Conservation (phyloP, 2,329 filamentous ascomycete genomes). For the Colletotrichum sp. region DNA sequence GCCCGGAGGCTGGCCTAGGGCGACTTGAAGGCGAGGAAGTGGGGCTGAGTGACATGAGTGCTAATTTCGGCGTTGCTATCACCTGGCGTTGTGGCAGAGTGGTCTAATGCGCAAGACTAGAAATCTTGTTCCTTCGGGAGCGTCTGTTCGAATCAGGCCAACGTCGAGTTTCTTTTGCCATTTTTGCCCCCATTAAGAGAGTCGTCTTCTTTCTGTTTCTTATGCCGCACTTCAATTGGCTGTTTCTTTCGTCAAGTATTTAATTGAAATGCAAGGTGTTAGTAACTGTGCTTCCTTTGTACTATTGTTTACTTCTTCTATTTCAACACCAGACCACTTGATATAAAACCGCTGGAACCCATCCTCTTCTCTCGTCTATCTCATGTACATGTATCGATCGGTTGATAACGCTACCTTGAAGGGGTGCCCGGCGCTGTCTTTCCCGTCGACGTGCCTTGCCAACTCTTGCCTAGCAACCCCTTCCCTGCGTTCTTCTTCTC, state of each 20-base stretch:
- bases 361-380: not conserved
- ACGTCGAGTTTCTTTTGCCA: not conserved
- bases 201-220: no score
- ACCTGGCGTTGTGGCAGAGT: slow-evolving; percentile 1
- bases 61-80: no score
- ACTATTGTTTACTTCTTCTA: not conserved
- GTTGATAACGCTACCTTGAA: not conserved
- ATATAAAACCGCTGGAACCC: not conserved
- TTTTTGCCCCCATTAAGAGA: no score
- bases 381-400: not conserved
- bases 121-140: slow-evolving; percentile 3
- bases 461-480: not conserved
- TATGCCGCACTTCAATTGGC: no score
- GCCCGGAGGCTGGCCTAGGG: no score
- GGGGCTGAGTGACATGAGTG: no score
- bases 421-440: not conserved
- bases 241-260: no score
- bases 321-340: not conserved
- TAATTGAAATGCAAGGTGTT: accelerated
- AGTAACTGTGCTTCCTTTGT: no score
- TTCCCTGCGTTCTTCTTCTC: not conserved
- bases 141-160: slow-evolving; percentile 1
- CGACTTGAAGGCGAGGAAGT: no score
- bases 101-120: slow-evolving; percentile 2
- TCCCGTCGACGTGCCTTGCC: not conserved